phyloP scores from a whole-genome alignment of 1,284 basidiomycete genomes.

The Kwoniella shivajii region DNA sequence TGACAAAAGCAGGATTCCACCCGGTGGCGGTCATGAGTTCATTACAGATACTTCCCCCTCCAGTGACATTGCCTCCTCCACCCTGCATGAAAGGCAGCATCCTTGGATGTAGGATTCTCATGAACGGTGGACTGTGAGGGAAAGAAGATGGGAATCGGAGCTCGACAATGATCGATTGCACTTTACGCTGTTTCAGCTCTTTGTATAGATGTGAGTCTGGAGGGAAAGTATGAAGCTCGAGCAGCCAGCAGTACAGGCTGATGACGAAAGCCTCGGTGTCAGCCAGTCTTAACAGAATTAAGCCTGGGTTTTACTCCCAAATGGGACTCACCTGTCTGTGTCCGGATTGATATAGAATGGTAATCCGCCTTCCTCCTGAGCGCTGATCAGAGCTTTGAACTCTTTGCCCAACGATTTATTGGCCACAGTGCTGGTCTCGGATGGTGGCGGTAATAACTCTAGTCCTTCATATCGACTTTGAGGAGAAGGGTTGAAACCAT shows the following conservation, averaged over 20 bases:
- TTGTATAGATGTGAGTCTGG: conserved; percentile 22
- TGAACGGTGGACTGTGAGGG: conserved; percentile 36
- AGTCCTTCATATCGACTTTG: conserved; percentile 12
- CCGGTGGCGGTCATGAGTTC: conserved; percentile 35
- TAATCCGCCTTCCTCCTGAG: conserved; percentile 20
- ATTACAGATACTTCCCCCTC: conserved; percentile 34
- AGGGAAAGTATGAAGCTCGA: conserved; percentile 29
- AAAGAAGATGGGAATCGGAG: conserved; percentile 31
- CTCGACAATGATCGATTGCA: conserved; percentile 28
- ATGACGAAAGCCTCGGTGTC: conserved; percentile 2
- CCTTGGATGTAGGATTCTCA: conserved; percentile 34
- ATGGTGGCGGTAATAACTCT: conserved; percentile 27
- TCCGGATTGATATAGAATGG: conserved; percentile 32
- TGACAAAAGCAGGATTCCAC: conserved; percentile 34
- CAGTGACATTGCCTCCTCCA: conserved; percentile 40
- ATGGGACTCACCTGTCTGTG: conserved; percentile 16
- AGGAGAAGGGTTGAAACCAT: conserved; percentile 10
- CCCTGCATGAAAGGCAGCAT: conserved; percentile 27
- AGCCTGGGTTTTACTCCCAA: too few relatives aligned
- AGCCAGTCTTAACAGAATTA: not conserved
- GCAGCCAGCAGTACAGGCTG: conserved; percentile 31
- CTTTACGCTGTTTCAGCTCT: conserved; percentile 21
- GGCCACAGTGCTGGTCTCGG: conserved; percentile 22
- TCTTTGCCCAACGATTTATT: conserved; percentile 28
- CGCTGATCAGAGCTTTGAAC: conserved; percentile 24